Base-by-base conservation (phyloP, 2,329 filamentous ascomycete species). In the Cryphonectria japonica region DNA sequence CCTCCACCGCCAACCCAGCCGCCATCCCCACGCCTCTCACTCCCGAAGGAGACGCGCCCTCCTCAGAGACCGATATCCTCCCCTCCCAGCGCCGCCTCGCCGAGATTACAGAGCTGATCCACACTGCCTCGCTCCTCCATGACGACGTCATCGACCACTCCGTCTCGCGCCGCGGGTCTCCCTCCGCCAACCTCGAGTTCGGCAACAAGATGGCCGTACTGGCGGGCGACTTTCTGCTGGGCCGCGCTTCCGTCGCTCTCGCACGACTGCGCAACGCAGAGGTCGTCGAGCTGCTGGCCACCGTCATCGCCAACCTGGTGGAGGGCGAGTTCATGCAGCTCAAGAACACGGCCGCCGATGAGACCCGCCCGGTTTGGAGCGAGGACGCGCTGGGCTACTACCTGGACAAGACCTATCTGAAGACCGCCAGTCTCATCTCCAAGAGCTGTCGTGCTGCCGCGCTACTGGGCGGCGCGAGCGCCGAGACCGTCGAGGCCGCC, bases 291-390 rank as follows among this genome's bases (percentile, higher is more conserved):
- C 87, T 99, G 9, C 85, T 99, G 41, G 94, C 96, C 4, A 98
- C 95, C 0, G 96, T 98, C 59, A 98, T 99, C 76, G 95, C 96
- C 61, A 99, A 99, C 80, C 85, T 99, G 37, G 95, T 99, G 29
- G 96, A 99, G 83, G 96, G 96, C 78, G 96, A 99, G 82, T 98
- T 99, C 84, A 99, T 99, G 96, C 96, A 99, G 85, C 85, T 99
- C 76, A 97, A 97, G 84, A 99, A 99, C 82, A 98, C 96, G 1
- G 93, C 93, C 62, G 87, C 89, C 75, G 95, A 98, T 79, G 95
- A 98, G 85, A 86, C 88, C 74, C 91, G 93, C 75, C 95, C 95
- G 0, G 84, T 87, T 13, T 98, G 93, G 88, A 96, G 92, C 1
- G 93, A 98, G 78, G 93, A 97, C 68, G 93, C 94, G 1, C 88